These are phyloP conservation scores for Rhodotorula graminis DNA, from an alignment of 768 basidiomycete genomes.

Conservation along the genomic window DNA sequence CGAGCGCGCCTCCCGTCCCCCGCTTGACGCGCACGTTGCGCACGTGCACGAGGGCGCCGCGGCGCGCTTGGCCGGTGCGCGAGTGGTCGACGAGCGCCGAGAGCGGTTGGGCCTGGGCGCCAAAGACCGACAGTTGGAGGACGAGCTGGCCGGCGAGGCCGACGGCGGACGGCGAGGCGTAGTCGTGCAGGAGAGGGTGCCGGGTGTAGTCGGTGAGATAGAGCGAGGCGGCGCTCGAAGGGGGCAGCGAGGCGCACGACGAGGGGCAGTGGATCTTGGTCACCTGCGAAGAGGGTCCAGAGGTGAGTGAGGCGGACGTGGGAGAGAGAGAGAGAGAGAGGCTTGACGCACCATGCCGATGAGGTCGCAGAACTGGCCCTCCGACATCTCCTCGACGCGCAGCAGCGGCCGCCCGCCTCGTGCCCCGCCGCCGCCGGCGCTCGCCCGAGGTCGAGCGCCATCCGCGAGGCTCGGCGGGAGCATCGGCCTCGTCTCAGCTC, in stretches of 20 bases:
- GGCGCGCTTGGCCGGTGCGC: not conserved
- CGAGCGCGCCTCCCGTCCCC: not conserved
- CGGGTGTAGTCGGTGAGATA: constrained; percentile 24
- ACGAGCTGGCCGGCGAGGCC: not conserved
- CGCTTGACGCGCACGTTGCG: constrained; percentile 7
- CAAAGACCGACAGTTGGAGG: constrained; percentile 18
- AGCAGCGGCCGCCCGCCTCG: not conserved
- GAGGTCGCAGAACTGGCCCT: constrained; percentile 11
- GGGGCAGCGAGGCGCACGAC: not conserved
- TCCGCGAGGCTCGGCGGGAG: not conserved
- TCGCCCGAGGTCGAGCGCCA: too few species aligned
- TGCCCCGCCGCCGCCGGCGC: too few species aligned
- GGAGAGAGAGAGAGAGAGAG: not conserved
- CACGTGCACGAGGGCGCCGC: not conserved
- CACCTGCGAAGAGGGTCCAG: not conserved
- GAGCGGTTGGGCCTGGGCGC: not conserved
- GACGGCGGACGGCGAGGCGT: not conserved
- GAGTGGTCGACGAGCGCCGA: not conserved
- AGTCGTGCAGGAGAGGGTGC: not conserved
- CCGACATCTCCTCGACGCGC: not conserved
- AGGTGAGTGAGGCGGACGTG: too few species aligned
- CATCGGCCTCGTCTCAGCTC: too few species aligned
- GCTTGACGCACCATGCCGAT: constrained; percentile 8
- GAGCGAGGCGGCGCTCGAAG: constrained; percentile 1
- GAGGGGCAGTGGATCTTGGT: not conserved